Conservation (phyloP, 2,329 filamentous ascomycete genomes). For the Myriosclerotinia duriaeana region DNA sequence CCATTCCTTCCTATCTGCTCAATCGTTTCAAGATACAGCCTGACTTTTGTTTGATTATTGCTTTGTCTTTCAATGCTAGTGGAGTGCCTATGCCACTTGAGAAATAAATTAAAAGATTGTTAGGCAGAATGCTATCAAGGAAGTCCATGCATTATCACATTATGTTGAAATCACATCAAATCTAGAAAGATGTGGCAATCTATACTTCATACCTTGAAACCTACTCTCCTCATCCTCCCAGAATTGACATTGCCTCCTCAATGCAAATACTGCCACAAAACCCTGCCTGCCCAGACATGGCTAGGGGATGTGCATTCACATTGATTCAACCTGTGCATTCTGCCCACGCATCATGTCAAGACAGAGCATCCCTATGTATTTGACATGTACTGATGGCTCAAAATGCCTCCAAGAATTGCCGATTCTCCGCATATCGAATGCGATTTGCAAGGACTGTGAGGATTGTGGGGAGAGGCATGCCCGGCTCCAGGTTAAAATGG, state of each 20-base stretch:
- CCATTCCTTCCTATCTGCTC: too few species aligned
- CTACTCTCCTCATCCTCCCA: background rate
- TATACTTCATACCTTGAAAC: background rate
- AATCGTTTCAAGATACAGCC: too few species aligned
- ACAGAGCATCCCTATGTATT: background rate
- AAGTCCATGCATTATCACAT: too few species aligned
- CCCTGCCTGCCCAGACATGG: background rate
- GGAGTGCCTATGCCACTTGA: too few species aligned
- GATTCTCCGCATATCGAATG: background rate
- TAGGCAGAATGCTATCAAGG: too few species aligned
- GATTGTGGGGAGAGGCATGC: background rate
- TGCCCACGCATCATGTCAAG: background rate
- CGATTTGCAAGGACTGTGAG: background rate
- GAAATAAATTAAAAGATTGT: too few species aligned
- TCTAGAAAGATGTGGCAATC: background rate
- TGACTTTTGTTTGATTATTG: too few species aligned
- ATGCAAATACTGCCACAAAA: background rate
- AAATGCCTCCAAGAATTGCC: background rate
- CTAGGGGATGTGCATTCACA: background rate
- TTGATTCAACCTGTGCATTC: background rate
- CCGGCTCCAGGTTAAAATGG: background rate
- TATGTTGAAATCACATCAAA: too few species aligned
- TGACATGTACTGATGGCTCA: too few species aligned
- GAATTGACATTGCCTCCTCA: too few species aligned
- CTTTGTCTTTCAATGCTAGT: too few species aligned